Conservation (phyloP, 768 basidiomycete genomes). For the Rhodotorula kratochvilovae region DNA sequence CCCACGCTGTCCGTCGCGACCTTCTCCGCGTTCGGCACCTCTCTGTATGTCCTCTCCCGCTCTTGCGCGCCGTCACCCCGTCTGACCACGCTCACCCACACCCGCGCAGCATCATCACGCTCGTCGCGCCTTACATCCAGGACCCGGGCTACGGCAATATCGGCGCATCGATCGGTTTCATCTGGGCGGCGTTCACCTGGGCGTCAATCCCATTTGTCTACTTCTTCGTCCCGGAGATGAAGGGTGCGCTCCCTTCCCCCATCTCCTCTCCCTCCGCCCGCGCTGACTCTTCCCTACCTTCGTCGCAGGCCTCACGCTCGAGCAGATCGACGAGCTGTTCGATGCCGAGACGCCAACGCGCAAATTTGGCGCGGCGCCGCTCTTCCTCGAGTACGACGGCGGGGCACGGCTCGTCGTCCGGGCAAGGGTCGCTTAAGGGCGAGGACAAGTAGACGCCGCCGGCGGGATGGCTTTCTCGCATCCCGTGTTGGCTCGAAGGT, state of each 20-base stretch:
- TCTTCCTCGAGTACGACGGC: not conserved
- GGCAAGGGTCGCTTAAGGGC: too few species aligned
- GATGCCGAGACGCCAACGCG: conserved; percentile 3
- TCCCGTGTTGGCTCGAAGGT: too few species aligned
- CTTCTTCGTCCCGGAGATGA: conserved; percentile 29
- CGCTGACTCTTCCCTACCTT: too few species aligned
- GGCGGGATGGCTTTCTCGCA: too few species aligned
- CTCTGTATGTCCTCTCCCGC: conserved; percentile 4
- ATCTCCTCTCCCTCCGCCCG: too few species aligned
- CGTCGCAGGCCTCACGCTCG: conserved; percentile 31
- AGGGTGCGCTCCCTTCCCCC: not conserved
- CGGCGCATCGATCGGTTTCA: conserved; percentile 40
- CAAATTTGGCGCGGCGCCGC: not conserved
- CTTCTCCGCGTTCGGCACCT: conserved; percentile 31
- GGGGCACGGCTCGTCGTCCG: too few species aligned
- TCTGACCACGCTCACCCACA: not conserved
- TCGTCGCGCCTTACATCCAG: conserved; percentile 43
- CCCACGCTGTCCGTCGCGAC: conserved; percentile 38
- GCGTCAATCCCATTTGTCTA: conserved; percentile 30
- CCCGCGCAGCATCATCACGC: conserved; percentile 18
- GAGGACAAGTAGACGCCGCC: too few species aligned
- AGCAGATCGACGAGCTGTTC: conserved; percentile 43
- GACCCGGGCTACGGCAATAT: conserved; percentile 40
- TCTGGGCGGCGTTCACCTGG: conserved; percentile 22
- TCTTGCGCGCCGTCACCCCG: not conserved